phyloP scores from a whole-genome alignment of 352 stramenopile genomes.

The Thalassiosira oceanica region DNA sequence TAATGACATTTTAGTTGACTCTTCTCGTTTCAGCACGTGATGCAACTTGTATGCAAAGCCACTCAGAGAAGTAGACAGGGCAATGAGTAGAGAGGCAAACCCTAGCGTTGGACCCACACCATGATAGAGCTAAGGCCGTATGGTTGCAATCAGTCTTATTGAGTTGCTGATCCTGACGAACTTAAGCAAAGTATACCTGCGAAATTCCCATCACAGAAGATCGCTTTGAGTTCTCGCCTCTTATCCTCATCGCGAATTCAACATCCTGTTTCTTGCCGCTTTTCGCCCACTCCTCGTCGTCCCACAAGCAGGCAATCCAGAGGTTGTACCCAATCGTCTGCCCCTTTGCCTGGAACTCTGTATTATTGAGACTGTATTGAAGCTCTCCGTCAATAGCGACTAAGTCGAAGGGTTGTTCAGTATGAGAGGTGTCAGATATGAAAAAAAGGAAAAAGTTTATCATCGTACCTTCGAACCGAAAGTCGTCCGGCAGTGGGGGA shows the following conservation, averaged over 20 bases:
- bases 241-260: slow-evolving; percentile 67
- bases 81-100: no score
- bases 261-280: slow-evolving; percentile 52
- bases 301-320: slow-evolving; percentile 12
- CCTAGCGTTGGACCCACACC: no score
- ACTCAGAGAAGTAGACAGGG: no score
- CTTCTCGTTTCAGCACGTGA: no score
- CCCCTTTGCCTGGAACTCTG: slow-evolving; percentile 5
- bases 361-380: slow-evolving; percentile 10
- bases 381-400: slow-evolving; percentile 38
- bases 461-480: slow-evolving; percentile 11
- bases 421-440: no score
- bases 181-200: slow-evolving; percentile 41
- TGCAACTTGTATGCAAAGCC: no score
- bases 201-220: neutral
- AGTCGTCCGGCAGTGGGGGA: slow-evolving; percentile 26
- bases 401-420: no score
- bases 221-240: slow-evolving; percentile 18
- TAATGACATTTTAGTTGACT: no score
- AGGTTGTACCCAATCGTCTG: slow-evolving; percentile 26
- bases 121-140: no score
- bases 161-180: no score
- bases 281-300: slow-evolving; percentile 27
- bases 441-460: no score
- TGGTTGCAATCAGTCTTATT: no score